phyloP scores from a whole-genome alignment of 2,329 filamentous ascomycete genomes.

The Chalaropsis ovoidea region DNA sequence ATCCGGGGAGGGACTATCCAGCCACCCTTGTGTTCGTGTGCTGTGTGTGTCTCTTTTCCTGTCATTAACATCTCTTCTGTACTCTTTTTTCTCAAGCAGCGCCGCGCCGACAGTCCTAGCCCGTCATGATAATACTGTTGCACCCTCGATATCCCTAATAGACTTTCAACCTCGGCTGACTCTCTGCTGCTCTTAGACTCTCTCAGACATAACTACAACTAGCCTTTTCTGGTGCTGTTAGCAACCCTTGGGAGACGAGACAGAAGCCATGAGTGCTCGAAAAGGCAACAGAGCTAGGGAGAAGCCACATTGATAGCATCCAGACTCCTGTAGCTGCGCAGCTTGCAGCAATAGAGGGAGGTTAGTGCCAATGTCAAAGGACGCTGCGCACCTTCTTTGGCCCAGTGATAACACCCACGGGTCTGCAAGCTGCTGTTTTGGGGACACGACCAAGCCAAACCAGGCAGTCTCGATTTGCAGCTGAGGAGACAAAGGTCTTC shows the following conservation, averaged over 20 bases:
- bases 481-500: slow-evolving; percentile 4
- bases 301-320: background rate
- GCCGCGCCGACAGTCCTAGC: background rate
- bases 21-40: no score
- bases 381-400: background rate
- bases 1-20: background rate
- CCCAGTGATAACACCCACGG: background rate
- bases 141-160: background rate
- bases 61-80: background rate
- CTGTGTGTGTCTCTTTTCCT: background rate
- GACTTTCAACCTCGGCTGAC: background rate
- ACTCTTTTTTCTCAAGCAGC: background rate
- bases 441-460: background rate
- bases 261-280: background rate
- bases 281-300: background rate
- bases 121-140: background rate
- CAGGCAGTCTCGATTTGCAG: background rate
- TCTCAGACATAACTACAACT: background rate
- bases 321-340: background rate
- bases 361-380: background rate
- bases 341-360: background rate
- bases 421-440: background rate
- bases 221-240: background rate
- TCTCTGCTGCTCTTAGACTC: background rate
- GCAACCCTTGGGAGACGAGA: background rate